Evolutionary conservation across 345 rosid species (phyloP), one percentile per base, ranked within the genome.

Genomic region (Cardamine chenopodiifolia): DNA sequence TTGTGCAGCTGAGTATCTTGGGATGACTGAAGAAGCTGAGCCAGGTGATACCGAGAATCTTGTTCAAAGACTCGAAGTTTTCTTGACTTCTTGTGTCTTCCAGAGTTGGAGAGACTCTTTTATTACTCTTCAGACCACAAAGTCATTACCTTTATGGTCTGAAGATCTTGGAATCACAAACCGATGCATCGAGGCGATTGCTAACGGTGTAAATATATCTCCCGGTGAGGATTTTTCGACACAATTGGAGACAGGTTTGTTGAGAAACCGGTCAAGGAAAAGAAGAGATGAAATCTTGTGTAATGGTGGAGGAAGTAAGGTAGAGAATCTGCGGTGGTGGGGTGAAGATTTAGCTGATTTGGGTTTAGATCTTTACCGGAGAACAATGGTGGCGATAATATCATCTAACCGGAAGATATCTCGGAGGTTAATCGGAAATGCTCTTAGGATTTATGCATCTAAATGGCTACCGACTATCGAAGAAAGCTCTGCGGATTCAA

Each of bases 261-360:
- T 90, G n/a, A 95, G 86, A 73, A 90, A 86, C 61, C 80, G 85
- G 50, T 94, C 98, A 8, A 85, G 90, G 48, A 83, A 89, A 53
- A 87, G 80, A 9, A 86, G 93, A 69, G 98, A 90, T 53, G 93
- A 87, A 62, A 42, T 62, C 19, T 86, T 90, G 18, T 91, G 90
- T 68, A 90, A 88, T 49, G 98, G 93, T 59, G 98, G 92, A 62
- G 6, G 92, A 81, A 78, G 82, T 60, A 73, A 81, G 83, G 81
- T 80, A 40, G 64, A 87, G 73, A 71, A 50, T 74, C 13, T 11
- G 37, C 84, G 90, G 9, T 94, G 97, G 97, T 94, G 98, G 98
- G 98, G 89, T 19, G 96, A 94, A 72, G 97, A 88, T 59, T 80
- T 94, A 62, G 97, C 96, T 54, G 98, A 91, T 61, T 82, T 94